Evolutionary conservation across 225 moss, liverwort and hornwort species (phyloP).

Genomic region (Climacium dendroides): DNA sequence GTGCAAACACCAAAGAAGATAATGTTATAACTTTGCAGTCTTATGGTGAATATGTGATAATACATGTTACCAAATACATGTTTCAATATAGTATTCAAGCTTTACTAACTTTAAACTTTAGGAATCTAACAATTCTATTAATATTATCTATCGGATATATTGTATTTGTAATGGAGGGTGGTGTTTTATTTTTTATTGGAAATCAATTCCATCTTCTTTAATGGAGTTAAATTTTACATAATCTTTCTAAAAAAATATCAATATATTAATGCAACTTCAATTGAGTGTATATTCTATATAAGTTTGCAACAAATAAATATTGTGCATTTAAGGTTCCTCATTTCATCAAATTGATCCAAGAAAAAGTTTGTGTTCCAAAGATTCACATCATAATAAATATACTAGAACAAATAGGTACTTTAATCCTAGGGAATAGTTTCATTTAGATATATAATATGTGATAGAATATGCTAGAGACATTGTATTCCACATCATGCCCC

Average conservation of each 20-base stretch:
- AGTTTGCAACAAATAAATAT: neutral
- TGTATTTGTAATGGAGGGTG: neutral
- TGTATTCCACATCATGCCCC: fast-evolving
- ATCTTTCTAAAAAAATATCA: neutral
- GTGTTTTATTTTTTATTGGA: neutral
- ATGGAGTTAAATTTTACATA: neutral
- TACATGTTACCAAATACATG: neutral
- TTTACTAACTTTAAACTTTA: neutral
- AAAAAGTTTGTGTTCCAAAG: neutral
- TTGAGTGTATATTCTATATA: neutral
- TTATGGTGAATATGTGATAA: neutral
- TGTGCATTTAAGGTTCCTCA: neutral
- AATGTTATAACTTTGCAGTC: neutral
- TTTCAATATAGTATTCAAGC: neutral
- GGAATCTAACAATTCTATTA: neutral
- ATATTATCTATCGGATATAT: neutral
- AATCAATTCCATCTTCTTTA: neutral
- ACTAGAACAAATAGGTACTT: too few relatives aligned
- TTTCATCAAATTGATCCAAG: neutral
- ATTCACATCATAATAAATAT: neutral
- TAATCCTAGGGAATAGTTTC: too few relatives aligned
- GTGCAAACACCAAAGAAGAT: neutral
- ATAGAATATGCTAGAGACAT: fast-evolving
- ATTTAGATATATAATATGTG: too few relatives aligned
- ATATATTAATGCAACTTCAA: neutral